These are phyloP conservation scores for Triadica sebifera DNA, from an alignment of 345 rosid genomes.

Conservation along the genomic window DNA sequence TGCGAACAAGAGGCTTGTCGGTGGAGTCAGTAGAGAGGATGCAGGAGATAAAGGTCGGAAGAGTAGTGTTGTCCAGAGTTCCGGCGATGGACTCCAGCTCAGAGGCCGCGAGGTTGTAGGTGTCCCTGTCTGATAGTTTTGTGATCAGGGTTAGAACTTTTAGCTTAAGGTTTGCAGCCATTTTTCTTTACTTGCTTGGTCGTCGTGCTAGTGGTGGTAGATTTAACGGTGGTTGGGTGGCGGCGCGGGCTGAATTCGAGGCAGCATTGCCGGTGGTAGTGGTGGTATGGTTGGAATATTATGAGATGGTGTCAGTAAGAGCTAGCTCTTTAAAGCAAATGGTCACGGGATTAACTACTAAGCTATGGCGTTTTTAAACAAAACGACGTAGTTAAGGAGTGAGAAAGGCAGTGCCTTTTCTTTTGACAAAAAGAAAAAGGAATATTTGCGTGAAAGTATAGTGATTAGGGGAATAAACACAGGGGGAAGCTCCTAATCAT, in stretches of 20 bases:
- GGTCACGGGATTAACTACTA: not conserved
- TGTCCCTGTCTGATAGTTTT: conserved; percentile 88
- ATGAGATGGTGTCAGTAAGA: not conserved
- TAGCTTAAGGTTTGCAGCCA: conserved; percentile 57
- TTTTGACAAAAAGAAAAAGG: too few relatives aligned
- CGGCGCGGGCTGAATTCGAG: conserved; percentile 22
- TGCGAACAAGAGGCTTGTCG: conserved; percentile 70
- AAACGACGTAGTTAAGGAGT: too few relatives aligned
- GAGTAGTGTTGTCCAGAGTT: conserved; percentile 50
- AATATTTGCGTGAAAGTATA: too few relatives aligned
- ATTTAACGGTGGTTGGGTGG: conserved; percentile 30
- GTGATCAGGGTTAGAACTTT: conserved; percentile 50
- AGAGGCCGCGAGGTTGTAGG: conserved; percentile 58
- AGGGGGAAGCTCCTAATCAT: conserved; percentile 11
- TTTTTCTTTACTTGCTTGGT: conserved; percentile 12
- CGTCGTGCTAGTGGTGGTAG: not conserved
- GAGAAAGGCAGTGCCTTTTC: too few relatives aligned
- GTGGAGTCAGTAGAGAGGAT: conserved; percentile 66
- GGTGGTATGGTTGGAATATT: not conserved
- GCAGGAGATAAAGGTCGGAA: conserved; percentile 63
- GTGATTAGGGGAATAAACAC: conserved; percentile 1
- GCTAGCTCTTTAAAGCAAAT: conserved; percentile 10
- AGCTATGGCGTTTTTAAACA: not conserved
- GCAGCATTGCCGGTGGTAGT: conserved; percentile 28
- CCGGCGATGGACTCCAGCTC: conserved; percentile 73